Percentiles rank a stretch among this genome's conserved stretches.
phyloP scores from a whole-genome alignment of 352 stramenopile genomes.

The Pythium sp. region DNA sequence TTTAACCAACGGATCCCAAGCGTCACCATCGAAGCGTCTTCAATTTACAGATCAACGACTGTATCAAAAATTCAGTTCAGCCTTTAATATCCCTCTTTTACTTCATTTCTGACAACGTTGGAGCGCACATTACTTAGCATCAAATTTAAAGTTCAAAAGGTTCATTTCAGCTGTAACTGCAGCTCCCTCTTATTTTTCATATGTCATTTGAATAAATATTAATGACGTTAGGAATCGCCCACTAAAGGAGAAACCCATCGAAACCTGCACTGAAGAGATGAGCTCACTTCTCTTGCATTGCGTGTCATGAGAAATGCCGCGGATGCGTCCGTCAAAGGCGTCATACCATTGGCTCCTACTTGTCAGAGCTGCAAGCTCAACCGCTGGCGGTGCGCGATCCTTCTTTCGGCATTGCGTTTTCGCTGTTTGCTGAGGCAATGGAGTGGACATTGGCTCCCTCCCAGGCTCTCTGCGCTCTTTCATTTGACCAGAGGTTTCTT shows the following conservation, averaged over 20 bases:
- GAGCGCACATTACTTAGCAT: neutral
- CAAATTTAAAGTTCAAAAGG: neutral
- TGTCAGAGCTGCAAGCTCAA: neutral
- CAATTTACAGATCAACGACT: no score
- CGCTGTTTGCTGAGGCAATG: neutral
- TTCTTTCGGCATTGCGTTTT: neutral
- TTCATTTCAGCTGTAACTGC: neutral
- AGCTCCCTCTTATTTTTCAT: neutral
- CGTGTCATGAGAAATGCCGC: neutral
- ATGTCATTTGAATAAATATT: neutral
- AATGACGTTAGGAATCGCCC: neutral
- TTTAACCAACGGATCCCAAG: neutral
- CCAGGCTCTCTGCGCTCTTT: neutral
- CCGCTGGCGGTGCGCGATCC: neutral
- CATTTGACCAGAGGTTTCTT: neutral
- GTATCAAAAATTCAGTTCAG: neutral
- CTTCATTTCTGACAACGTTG: neutral
- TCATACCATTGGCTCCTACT: neutral
- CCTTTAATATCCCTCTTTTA: neutral
- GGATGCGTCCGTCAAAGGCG: neutral
- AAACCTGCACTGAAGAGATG: neutral
- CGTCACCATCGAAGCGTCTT: no score
- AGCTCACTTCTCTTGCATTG: neutral
- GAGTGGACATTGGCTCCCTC: no score
- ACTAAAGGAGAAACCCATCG: no score